Percentiles rank a stretch among this genome's conserved stretches.
phyloP scores from a whole-genome alignment of 768 basidiomycete species.

The Hydnomerulius pinastri region DNA sequence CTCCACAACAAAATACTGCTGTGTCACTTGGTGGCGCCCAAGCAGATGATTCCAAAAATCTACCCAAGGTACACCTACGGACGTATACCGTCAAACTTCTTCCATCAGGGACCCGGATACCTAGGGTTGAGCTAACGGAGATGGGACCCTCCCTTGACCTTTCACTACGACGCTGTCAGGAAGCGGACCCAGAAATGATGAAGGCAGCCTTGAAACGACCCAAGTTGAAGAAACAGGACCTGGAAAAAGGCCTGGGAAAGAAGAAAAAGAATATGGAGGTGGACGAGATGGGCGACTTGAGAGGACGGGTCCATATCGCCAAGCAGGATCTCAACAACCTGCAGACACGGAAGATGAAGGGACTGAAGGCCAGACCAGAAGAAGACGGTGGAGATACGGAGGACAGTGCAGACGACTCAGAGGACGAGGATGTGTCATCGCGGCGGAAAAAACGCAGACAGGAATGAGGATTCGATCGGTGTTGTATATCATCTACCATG shows the following conservation, averaged over 20 bases:
- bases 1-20: slow-evolving; percentile 48
- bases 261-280: slow-evolving; percentile 94
- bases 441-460: slow-evolving; percentile 18
- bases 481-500: slow-evolving; percentile 5
- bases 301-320: slow-evolving; percentile 86
- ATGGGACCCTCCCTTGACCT: slow-evolving; percentile 95
- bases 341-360: slow-evolving; percentile 97
- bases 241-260: slow-evolving; percentile 88
- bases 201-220: slow-evolving; percentile 81
- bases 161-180: slow-evolving; percentile 68
- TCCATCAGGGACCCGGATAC: slow-evolving; percentile 76
- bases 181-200: slow-evolving; percentile 76
- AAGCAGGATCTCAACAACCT: slow-evolving; percentile 86
- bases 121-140: slow-evolving; percentile 77
- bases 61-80: slow-evolving; percentile 88
- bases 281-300: slow-evolving; percentile 96
- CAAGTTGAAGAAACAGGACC: slow-evolving; percentile 85
- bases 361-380: slow-evolving; percentile 54
- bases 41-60: slow-evolving; percentile 42
- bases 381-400: slow-evolving; percentile 13
- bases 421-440: slow-evolving; percentile 19
- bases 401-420: slow-evolving; percentile 3
- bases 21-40: slow-evolving; percentile 16
- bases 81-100: slow-evolving; percentile 78
- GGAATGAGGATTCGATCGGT: slow-evolving; percentile 2